These are phyloP conservation scores for Bruguiera sexangula DNA, from an alignment of 345 rosid genomes.

Conservation along the genomic window DNA sequence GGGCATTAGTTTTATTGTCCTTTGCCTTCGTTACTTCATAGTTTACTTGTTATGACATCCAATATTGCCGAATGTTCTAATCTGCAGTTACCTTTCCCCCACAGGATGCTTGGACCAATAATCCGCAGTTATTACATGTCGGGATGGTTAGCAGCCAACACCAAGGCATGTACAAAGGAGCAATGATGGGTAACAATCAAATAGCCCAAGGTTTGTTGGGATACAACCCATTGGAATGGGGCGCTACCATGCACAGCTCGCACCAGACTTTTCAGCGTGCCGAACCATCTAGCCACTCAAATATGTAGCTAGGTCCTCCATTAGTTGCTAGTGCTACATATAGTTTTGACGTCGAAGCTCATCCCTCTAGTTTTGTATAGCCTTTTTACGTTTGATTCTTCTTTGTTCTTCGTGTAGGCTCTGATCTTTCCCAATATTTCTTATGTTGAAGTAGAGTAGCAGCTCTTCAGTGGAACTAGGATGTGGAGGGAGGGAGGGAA, in stretches of 20 bases:
- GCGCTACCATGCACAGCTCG: constrained; percentile 6
- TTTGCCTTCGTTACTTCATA: background rate
- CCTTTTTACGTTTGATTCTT: background rate
- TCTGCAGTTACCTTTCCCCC: background rate
- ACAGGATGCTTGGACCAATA: constrained; percentile 29
- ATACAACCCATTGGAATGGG: constrained; percentile 11
- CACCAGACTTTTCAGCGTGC: constrained; percentile 4
- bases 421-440: background rate
- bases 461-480: background rate
- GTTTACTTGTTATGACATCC: background rate
- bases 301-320: constrained; percentile 9
- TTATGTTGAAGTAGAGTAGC: constrained; percentile 2
- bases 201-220: constrained; percentile 10
- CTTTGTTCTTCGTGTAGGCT: background rate
- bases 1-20: background rate
- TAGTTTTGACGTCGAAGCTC: constrained; percentile 10
- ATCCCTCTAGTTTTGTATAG: constrained; percentile 22
- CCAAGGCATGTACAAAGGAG: constrained; percentile 18
- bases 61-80: background rate
- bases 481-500: background rate
- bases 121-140: constrained; percentile 11
- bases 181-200: constrained; percentile 7
- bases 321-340: constrained; percentile 8
- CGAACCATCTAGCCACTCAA: constrained; percentile 9
- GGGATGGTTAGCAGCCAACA: constrained; percentile 16